Percentiles rank a stretch among this genome's conserved stretches.
Evolutionary conservation across 2,329 filamentous ascomycete species (phyloP).

Genomic region (Sarocladiaceae sp.): DNA sequence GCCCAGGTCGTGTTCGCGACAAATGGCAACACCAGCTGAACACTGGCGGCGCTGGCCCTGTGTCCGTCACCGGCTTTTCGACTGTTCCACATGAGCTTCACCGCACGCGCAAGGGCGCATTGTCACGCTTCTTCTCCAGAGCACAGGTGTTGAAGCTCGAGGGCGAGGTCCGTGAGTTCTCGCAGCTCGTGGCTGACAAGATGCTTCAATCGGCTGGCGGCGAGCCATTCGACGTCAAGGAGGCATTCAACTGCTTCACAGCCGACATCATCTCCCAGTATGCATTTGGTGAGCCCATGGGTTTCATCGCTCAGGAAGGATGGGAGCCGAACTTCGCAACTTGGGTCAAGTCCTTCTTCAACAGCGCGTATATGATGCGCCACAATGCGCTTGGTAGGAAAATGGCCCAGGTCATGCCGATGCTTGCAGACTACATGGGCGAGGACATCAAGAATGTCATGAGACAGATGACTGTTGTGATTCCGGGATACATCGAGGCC

Average conservation of each 20-base stretch:
- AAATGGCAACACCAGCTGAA: conserved; percentile 22
- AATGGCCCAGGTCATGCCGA: conserved; percentile 18
- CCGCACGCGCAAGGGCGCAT: conserved; percentile 23
- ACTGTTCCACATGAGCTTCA: conserved; percentile 27
- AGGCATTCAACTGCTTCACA: conserved; percentile 34
- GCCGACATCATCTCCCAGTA: conserved; percentile 34
- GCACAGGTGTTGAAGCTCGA: conserved; percentile 24
- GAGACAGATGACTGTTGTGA: conserved; percentile 21
- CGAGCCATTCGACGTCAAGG: conserved; percentile 26
- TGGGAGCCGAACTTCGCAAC: conserved; percentile 34
- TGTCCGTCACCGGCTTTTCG: conserved; percentile 17
- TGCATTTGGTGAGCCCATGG: conserved; percentile 32
- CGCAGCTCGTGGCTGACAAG: conserved; percentile 23
- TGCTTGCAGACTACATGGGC: conserved; percentile 19
- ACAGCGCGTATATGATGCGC: conserved; percentile 28
- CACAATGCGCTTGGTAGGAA: conserved; percentile 24
- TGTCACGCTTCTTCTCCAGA: conserved; percentile 31
- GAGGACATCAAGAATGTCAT: conserved; percentile 21
- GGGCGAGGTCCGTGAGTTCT: conserved; percentile 19
- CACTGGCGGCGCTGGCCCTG: conserved; percentile 17
- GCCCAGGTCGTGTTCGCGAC: conserved; percentile 21
- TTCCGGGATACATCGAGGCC: conserved; percentile 19
- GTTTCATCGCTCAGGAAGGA: conserved; percentile 21
- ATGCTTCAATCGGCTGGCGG: conserved; percentile 21
- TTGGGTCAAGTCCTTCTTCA: conserved; percentile 27